Evolutionary conservation across 2,329 filamentous ascomycete genomes (phyloP), one percentile per base, ranked within the genome.

Genomic region (Epichloe festucae): DNA sequence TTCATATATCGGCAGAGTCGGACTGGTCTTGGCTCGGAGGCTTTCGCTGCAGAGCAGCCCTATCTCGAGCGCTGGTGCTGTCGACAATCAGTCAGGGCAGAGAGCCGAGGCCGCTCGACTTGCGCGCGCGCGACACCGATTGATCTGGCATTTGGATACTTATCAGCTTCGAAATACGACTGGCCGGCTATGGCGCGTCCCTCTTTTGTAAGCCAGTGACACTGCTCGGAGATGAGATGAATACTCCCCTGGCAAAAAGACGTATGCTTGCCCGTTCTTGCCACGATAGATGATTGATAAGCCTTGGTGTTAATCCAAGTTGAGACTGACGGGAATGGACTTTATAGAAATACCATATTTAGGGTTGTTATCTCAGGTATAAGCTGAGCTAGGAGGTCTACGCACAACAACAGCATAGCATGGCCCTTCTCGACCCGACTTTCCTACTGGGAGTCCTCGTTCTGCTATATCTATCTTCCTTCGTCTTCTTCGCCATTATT

Each of bases 401-500:
- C 27, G n/a, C 12, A 31, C 21, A 40, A 21, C 19, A 45, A 14
- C 23, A 49, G 5, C 59, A 85, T 85, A 49, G 5, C 59, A 85
- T 85, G 81, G 80, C 81, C 63, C 76, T 84, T 60, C 71, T 84
- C 59, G 81, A 78, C 63, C 84, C 85, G 60, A 87, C 91, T 59
- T 95, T 95, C 66, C 72, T 96, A 58, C 81, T 95, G 62, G 91
- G 91, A 66, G 75, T 95, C 60, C 62, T 90, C 65, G 82, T 97
- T 60, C 78, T 97, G 57, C 73, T 88, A 55, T 98, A 97, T 72
- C 79, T 98, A 44, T 85, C 82, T 55, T 89, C 91, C 55, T 98
- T 98, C 65, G 84, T 98, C 54, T 68, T 96, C 54, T 95, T 98
- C 67, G 93, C 93, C 62, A 79, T 97, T 60, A 72, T 98, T 57